Evolutionary conservation across 306 rosid genomes (phyloP).

Genomic region (Ceratonia siliqua): DNA sequence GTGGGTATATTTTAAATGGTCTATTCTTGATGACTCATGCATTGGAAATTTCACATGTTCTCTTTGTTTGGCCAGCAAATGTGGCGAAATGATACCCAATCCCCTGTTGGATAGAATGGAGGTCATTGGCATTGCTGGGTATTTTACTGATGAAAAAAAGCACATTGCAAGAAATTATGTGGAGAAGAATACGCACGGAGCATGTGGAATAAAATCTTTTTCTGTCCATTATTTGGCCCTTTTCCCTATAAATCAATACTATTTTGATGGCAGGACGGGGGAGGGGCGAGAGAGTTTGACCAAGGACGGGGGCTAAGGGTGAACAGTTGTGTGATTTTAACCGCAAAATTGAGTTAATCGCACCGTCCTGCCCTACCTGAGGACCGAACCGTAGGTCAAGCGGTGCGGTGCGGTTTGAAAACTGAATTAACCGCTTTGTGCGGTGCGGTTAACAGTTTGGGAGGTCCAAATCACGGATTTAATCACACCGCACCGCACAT

Average conservation of each 20-base stretch:
- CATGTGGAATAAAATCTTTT: conserved; percentile 80
- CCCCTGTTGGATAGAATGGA: conserved; percentile 98
- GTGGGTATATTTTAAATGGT: conserved; percentile 10
- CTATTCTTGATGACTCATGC: conserved; percentile 23
- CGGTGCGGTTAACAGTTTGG: no score
- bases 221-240: not conserved
- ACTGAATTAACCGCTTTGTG: no score
- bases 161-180: conserved; percentile 97
- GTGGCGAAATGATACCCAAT: conserved; percentile 91
- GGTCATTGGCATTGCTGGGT: conserved; percentile 91
- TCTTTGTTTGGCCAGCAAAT: conserved; percentile 97
- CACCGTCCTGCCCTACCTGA: no score
- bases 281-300: no score
- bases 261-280: no score
- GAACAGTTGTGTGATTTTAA: no score
- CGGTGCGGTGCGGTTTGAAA: no score
- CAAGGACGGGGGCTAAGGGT: no score
- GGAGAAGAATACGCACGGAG: conserved; percentile 93
- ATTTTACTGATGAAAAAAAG: conserved; percentile 95
- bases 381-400: no score
- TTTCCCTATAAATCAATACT: conserved; percentile 24
- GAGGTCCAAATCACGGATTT: no score
- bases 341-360: no score
- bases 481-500: no score
- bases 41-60: conserved; percentile 67